Base-by-base conservation (phyloP, 495 filamentous ascomycete species). In the Penicillium riverlandense region DNA sequence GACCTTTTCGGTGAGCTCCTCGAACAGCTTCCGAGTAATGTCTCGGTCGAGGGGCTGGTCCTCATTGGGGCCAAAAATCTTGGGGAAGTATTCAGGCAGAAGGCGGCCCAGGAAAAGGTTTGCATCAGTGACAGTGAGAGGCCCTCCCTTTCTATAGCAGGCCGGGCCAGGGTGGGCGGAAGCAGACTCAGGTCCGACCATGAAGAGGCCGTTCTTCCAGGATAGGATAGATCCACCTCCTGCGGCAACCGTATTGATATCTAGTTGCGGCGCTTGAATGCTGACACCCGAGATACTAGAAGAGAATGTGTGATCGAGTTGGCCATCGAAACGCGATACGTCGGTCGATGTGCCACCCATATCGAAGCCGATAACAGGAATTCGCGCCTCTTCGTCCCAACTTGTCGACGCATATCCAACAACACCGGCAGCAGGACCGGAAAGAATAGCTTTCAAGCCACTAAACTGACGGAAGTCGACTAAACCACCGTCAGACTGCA, bases 161-260 rank as follows among this genome's bases (percentile, higher is more conserved):
- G 85, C 88, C 9, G 89, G 89, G 0, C 89, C 89, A 1, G 89
- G 89, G 57, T 94, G 86, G 4, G 89, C 88, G 29, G 86, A 80
- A 0, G 88, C 89, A 11, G 84, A 89, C 54, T 95, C 88, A 3
- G 89, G 89, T 0, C 89, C 89, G 22, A 95, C 89, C 3, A 88
- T 85, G 46, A 95, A 92, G 8, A 95, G 69, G 6, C 88, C 88
- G 50, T 91, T 91, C 30, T 79, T 75, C 73, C 84, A 95, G 59
- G 88, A 88, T 5, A 95, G 73, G 35, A 86, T 76, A 11, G 86
- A 91, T n/a, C 89, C 89, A 14, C 89, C 89, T 34, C 89, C 89
- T 11, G 89, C 89, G 14, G 89, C 89, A 16, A 95, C 88, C 0
- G 90, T 96, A 62, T 95, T 95, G 63, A 96, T 95, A 62, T 96